Evolutionary conservation across 805 yeast genomes (phyloP), one percentile per base, ranked within the genome.

Genomic region (Yamadazyma takamatsuzukensis): DNA sequence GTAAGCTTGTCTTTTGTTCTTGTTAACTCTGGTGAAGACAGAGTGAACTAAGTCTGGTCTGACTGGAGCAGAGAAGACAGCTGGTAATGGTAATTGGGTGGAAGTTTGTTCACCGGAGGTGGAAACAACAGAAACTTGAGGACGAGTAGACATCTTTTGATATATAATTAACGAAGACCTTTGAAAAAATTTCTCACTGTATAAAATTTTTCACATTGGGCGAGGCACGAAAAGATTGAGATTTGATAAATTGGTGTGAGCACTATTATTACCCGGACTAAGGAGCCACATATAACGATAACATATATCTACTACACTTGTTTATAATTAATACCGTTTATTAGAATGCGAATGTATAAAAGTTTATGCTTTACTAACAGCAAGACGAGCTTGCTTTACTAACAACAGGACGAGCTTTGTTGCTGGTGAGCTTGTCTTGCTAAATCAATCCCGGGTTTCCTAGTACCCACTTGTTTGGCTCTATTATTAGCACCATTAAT

Each of bases 1-100:
- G 83, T 93, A 93, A 73, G 99, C 97, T 78, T 93, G 99, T 77
- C 99, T 88, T 88, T 90, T 90, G 96, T 93, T 93, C 93, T 93
- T 93, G 94, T 89, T 89, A 60, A 93, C 87, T 68, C 89, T 83
- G 69, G 89, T 85, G 84, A 88, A 93, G 59, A 93, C 99, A 68
- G 96, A 74, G 88, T 89, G 98, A 68, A 93, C 97, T 65, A 93
- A 78, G 70, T 93, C 99, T 66, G 96, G 90, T 81, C 99, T 89
- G 80, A 93, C 94, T 72, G 99, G 99, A 66, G 98, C 96, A 74
- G 87, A 72, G 85, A 93, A 93, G 65, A 93, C 97, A 63, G 96
- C 95, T 76, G 99, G 98, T 64, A 93, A 79, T 60, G 95, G 86
- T 56, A 89, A 72, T 59, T 90, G 78, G 58, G 85, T 57, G 56